Percentiles rank a stretch among this genome's conserved stretches.
Evolutionary conservation across 768 basidiomycete species (phyloP).

Genomic region (Boletus tomentosulus): DNA sequence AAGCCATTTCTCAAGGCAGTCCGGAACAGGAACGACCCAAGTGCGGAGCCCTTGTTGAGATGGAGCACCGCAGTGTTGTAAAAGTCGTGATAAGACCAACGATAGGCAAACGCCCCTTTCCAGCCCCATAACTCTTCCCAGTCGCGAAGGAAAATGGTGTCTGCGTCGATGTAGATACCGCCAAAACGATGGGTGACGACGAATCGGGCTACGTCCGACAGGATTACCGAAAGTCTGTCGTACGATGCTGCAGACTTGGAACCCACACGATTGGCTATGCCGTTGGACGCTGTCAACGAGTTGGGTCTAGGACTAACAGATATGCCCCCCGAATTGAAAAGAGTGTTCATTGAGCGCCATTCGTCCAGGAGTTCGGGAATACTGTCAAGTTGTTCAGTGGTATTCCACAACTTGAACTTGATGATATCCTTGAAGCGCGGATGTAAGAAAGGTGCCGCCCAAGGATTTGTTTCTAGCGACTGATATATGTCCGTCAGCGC

Average conservation of each 20-base stretch:
- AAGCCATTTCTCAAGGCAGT: conserved; percentile 88
- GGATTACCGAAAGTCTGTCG: conserved; percentile 85
- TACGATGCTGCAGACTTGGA: conserved; percentile 51
- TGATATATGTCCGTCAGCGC: conserved; percentile 81
- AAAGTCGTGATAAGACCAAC: conserved; percentile 88
- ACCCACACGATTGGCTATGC: conserved; percentile 45
- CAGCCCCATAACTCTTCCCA: conserved; percentile 47
- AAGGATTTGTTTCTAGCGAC: conserved; percentile 65
- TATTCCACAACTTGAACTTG: conserved; percentile 81
- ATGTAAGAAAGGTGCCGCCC: conserved; percentile 69
- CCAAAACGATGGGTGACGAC: conserved; percentile 91
- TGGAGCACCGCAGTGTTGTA: conserved; percentile 91
- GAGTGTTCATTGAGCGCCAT: conserved; percentile 70
- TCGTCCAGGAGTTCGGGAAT: conserved; percentile 72
- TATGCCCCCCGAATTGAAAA: conserved; percentile 85
- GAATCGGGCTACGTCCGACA: conserved; percentile 97
- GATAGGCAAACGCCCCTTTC: conserved; percentile 32
- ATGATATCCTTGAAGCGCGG: neutral
- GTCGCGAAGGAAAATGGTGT: conserved; percentile 87
- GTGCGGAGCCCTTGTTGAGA: neutral
- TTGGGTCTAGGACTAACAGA: conserved; percentile 46
- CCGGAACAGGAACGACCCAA: conserved; percentile 82
- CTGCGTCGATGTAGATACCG: conserved; percentile 92
- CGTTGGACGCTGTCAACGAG: neutral
- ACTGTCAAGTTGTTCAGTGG: conserved; percentile 90